Evolutionary conservation across 257 asterid genomes (phyloP), one percentile per base, ranked within the genome.

Genomic region (Ilex aquifolium): DNA sequence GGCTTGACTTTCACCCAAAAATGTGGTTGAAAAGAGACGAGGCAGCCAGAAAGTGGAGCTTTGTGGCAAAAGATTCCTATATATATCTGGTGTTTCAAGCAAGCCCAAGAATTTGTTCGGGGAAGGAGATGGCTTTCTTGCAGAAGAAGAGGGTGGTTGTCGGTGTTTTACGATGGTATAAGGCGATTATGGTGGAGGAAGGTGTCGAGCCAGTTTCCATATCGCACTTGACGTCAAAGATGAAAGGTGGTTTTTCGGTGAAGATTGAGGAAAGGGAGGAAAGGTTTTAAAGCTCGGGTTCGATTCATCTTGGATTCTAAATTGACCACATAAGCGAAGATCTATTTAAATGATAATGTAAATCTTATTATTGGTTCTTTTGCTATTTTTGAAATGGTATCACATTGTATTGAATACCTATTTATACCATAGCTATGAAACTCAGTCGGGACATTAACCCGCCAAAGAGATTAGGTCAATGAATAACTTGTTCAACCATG

Each of bases 91-190:
- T 79, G 3, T 82, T 82, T 59, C 85, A 82, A 30, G 88, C 85
- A 0, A 85, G 88, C 56, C 88, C 88, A 0, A 76, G 88, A 40
- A 61, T 76, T 10, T 82, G 85, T 60, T 48, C 79, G 13, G 88
- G 88, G 57, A 82, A 68, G 56, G 85, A 82, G 51, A 82, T 82
- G 88, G 81, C 88, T 3, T 76, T 75, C 61, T 44, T 82, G 71
- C 88, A 82, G 17, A 82, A 79, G 88, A 82, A 82, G 81, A 65
- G 72, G 58, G 69, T 82, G 56, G 82, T 71, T 9, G 74, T 81
- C 10, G 77, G 80, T 17, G 81, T 82, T 2, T 50, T 79, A 67
- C 62, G 73, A 69, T 58, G 74, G 69, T 81, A 78, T 62, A 78
- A 42, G 75, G 77, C 78, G 57, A 76, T 72, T 15, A 76, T 16